phyloP scores from a whole-genome alignment of 495 filamentous ascomycete genomes.

The Neurospora hispaniola region DNA sequence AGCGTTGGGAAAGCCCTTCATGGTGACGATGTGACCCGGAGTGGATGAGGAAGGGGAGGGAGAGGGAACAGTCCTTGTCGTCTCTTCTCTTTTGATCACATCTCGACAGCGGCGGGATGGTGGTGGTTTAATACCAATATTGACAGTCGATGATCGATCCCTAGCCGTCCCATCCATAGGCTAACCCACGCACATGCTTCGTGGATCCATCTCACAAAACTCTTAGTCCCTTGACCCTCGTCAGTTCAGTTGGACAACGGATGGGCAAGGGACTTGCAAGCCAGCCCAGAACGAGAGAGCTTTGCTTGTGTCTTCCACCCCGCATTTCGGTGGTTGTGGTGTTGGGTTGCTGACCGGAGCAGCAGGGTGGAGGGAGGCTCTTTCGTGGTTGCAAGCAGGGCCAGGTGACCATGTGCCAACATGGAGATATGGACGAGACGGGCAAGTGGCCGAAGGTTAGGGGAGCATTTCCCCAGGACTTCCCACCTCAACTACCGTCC shows the following conservation, averaged over 20 bases:
- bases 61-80: not conserved
- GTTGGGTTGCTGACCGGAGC: not conserved
- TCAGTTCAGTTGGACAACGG: not conserved
- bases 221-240: not conserved
- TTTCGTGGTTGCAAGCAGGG: not conserved
- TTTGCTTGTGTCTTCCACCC: not conserved
- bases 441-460: slow-evolving; percentile 14
- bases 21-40: slow-evolving; percentile 6
- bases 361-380: not conserved
- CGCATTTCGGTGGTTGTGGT: not conserved
- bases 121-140: not conserved
- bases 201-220: not conserved
- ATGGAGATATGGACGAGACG: slow-evolving; percentile 15
- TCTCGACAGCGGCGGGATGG: not conserved
- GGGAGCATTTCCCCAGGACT: not conserved
- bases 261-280: not conserved
- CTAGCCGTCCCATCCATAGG: not conserved
- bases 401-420: slow-evolving; percentile 15
- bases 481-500: not conserved
- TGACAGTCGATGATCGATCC: not conserved
- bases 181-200: not conserved
- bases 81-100: not conserved
- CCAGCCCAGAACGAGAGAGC: not conserved
- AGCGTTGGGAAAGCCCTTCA: slow-evolving; percentile 19
- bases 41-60: not conserved